A percentile compares a stretch with the other conserved stretches of the same genome.
Evolutionary conservation across 257 asterid genomes (phyloP).

Genomic region (Solanum etuberosum): DNA sequence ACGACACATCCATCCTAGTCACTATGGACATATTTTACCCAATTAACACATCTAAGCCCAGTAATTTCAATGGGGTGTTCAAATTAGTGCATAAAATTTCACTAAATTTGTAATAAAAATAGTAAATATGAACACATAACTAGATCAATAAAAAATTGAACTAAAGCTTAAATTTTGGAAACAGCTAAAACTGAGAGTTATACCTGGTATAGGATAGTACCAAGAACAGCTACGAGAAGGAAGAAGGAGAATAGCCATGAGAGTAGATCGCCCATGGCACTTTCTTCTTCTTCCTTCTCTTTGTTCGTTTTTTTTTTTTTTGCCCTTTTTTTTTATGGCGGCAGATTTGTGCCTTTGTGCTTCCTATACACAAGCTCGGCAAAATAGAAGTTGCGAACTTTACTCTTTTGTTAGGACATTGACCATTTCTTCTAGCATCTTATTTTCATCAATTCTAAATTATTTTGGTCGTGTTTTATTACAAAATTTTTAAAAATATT

Average conservation of each 20-base stretch:
- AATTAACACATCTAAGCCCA: background rate
- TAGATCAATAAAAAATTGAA: background rate
- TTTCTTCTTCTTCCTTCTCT: constrained; percentile 3
- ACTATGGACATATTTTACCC: background rate
- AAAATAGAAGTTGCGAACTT: background rate
- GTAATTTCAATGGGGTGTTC: background rate
- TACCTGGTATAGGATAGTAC: constrained; percentile 62
- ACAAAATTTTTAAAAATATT: too few relatives aligned
- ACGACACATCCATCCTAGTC: background rate
- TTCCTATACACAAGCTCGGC: background rate
- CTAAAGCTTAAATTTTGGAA: background rate
- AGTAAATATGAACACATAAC: background rate
- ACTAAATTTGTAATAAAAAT: background rate
- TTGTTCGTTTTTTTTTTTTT: background rate
- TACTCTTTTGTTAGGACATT: background rate
- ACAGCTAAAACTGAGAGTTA: background rate
- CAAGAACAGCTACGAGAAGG: constrained; percentile 47
- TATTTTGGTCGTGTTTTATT: too few relatives aligned
- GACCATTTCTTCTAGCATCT: background rate
- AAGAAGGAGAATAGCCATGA: constrained; percentile 70
- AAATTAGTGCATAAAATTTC: background rate
- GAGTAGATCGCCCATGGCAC: constrained; percentile 50
- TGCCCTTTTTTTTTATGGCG: background rate
- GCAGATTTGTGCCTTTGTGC: background rate
- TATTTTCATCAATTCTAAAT: background rate